Evolutionary conservation across 2,329 filamentous ascomycete species (phyloP).

Genomic region (Exophiala calicioides): DNA sequence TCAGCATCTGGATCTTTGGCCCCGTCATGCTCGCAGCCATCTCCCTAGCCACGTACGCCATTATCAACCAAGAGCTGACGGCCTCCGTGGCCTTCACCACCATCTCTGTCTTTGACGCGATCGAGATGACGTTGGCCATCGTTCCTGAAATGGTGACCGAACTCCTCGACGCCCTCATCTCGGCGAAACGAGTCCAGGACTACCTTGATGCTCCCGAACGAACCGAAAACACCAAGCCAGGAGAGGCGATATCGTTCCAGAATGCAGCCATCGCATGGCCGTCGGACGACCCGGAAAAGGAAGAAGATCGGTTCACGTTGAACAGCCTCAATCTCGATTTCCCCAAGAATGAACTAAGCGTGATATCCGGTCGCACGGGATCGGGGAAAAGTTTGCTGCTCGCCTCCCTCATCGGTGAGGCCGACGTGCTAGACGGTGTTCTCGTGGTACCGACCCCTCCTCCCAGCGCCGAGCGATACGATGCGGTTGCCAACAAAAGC

Average conservation of each 20-base stretch:
- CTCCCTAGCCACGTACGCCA: slow-evolving; percentile 68
- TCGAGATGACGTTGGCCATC: slow-evolving; percentile 70
- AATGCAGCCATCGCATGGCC: slow-evolving; percentile 74
- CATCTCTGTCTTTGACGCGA: slow-evolving; percentile 70
- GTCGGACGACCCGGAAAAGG: slow-evolving; percentile 58
- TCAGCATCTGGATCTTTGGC: slow-evolving; percentile 70
- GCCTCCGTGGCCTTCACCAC: slow-evolving; percentile 79
- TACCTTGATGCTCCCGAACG: slow-evolving; percentile 70
- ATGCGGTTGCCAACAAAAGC: slow-evolving; percentile 59
- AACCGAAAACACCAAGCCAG: slow-evolving; percentile 54
- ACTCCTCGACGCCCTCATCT: slow-evolving; percentile 71
- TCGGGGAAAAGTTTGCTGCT: slow-evolving; percentile 76
- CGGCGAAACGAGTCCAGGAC: slow-evolving; percentile 68
- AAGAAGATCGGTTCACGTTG: slow-evolving; percentile 64
- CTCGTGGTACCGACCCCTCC: slow-evolving; percentile 56
- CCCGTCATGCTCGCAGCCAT: slow-evolving; percentile 73
- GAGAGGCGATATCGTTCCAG: slow-evolving; percentile 64
- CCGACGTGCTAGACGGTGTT: slow-evolving; percentile 65
- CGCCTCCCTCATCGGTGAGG: slow-evolving; percentile 72
- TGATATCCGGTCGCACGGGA: slow-evolving; percentile 76
- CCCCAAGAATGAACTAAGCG: slow-evolving; percentile 67
- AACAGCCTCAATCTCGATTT: slow-evolving; percentile 66
- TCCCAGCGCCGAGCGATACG: slow-evolving; percentile 57
- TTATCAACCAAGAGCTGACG: slow-evolving; percentile 62
- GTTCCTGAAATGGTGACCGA: slow-evolving; percentile 73